Evolutionary conservation across 139 green algal genomes (phyloP).

Genomic region (Medakamo hakoo): DNA sequence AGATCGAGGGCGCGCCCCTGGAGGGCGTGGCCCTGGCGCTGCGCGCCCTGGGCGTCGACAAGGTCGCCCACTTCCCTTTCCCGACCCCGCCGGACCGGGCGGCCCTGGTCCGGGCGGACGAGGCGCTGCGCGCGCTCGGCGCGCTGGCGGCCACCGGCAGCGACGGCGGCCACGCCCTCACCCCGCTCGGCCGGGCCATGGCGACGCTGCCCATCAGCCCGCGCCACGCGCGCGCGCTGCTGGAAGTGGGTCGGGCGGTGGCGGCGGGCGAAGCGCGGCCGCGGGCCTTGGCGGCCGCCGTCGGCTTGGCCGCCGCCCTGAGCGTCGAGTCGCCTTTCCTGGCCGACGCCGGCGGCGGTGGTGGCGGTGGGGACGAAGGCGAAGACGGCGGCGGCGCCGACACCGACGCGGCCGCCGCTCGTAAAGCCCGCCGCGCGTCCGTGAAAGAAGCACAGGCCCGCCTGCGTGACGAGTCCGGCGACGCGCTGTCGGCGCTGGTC

Average conservation of each 20-base stretch:
- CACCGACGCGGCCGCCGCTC: conserved; percentile 5
- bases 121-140: conserved; percentile 42
- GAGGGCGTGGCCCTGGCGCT: conserved; percentile 83
- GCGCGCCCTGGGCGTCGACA: conserved; percentile 84
- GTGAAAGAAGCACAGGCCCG: conserved; percentile 34
- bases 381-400: conserved; percentile 12
- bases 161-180: conserved; percentile 30
- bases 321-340: conserved; percentile 74
- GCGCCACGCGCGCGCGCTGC: conserved; percentile 75
- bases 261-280: neutral
- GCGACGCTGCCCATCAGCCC: conserved; percentile 66
- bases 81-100: conserved; percentile 54
- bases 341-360: conserved; percentile 3
- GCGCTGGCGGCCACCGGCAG: conserved; percentile 26
- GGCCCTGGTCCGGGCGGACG: conserved; percentile 35
- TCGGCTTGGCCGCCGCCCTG: conserved; percentile 68
- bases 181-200: conserved; percentile 63
- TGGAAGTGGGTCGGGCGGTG: conserved; percentile 34
- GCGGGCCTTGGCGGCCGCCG: conserved; percentile 40
- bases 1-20: conserved; percentile 69
- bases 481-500: conserved; percentile 56
- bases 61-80: conserved; percentile 84
- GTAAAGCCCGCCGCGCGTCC: conserved; percentile 7
- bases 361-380: neutral
- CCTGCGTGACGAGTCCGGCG: conserved; percentile 42